phyloP scores from a whole-genome alignment of 2,329 filamentous ascomycete species.

The Gyromitra esculenta region DNA sequence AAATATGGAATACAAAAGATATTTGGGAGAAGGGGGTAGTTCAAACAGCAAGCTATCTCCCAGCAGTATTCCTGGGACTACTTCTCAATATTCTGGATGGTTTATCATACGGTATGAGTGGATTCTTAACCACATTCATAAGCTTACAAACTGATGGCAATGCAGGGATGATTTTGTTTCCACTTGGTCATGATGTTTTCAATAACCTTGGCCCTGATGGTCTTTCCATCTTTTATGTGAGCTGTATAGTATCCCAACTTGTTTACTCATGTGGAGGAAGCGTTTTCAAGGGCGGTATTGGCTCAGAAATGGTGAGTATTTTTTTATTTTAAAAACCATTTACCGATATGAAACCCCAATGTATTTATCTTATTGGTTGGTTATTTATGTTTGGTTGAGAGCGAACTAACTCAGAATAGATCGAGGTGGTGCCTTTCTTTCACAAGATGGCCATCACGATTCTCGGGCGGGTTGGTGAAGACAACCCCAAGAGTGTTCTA shows the following conservation, averaged over 20 bases:
- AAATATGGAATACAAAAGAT: slow-evolving; percentile 74
- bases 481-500: slow-evolving; percentile 84
- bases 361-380: neutral
- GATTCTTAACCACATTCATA: slow-evolving; percentile 16
- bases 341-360: neutral
- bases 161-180: slow-evolving; percentile 89
- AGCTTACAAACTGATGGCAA: slow-evolving; percentile 21
- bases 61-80: slow-evolving; percentile 86
- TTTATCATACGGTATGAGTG: slow-evolving; percentile 78
- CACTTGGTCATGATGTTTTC: slow-evolving; percentile 86
- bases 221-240: slow-evolving; percentile 98
- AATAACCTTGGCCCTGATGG: slow-evolving; percentile 86
- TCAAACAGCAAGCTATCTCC: slow-evolving; percentile 75
- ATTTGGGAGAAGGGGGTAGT: slow-evolving; percentile 73
- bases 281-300: slow-evolving; percentile 88
- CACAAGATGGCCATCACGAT: slow-evolving; percentile 97
- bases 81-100: slow-evolving; percentile 94
- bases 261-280: slow-evolving; percentile 86
- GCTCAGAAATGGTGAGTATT: slow-evolving; percentile 81
- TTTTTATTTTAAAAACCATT: neutral
- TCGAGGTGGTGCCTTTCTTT: slow-evolving; percentile 98
- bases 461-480: slow-evolving; percentile 77
- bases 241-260: slow-evolving; percentile 91
- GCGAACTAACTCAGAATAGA: slow-evolving; percentile 64
- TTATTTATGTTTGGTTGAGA: neutral